Conservation (phyloP, 2,329 filamentous ascomycete species). For the Colletotrichum liriopes region DNA sequence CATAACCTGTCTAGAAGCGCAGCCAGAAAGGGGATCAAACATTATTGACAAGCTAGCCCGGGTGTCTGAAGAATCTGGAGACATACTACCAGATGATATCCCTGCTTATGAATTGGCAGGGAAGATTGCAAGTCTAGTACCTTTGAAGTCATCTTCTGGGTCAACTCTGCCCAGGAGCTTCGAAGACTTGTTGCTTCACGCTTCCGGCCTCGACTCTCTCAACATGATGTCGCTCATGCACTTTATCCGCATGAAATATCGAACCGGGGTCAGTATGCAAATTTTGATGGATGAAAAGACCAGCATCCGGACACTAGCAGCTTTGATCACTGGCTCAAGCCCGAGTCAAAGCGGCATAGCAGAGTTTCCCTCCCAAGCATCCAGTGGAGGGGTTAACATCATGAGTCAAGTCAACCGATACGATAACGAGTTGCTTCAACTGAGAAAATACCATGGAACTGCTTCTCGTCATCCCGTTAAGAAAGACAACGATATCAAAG, state of each 20-base stretch:
- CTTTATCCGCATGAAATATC: slow-evolving; percentile 17
- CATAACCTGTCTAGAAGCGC: background rate
- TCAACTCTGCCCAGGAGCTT: background rate
- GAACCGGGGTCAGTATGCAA: slow-evolving; percentile 28
- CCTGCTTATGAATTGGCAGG: slow-evolving; percentile 22
- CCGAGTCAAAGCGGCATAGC: no score
- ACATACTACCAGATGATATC: background rate
- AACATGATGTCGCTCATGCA: slow-evolving; percentile 41
- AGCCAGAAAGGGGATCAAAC: background rate
- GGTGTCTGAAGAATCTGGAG: rapidly evolving
- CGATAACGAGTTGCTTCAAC: background rate
- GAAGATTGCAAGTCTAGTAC: slow-evolving; percentile 8
- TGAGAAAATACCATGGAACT: background rate
- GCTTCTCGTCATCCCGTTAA: background rate
- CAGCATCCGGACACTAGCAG: slow-evolving; percentile 22
- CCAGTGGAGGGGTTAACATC: background rate
- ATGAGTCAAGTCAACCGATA: slow-evolving; percentile 7
- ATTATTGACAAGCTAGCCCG: background rate
- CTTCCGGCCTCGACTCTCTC: slow-evolving; percentile 33
- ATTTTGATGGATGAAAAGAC: slow-evolving; percentile 32
- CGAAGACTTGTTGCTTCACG: background rate
- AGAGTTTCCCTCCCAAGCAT: rapidly evolving
- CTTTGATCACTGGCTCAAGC: background rate
- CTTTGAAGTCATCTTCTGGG: background rate
- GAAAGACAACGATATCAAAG: background rate